Base-by-base conservation (phyloP, 208 protist genomes). In the Leishmania gerbilli region DNA sequence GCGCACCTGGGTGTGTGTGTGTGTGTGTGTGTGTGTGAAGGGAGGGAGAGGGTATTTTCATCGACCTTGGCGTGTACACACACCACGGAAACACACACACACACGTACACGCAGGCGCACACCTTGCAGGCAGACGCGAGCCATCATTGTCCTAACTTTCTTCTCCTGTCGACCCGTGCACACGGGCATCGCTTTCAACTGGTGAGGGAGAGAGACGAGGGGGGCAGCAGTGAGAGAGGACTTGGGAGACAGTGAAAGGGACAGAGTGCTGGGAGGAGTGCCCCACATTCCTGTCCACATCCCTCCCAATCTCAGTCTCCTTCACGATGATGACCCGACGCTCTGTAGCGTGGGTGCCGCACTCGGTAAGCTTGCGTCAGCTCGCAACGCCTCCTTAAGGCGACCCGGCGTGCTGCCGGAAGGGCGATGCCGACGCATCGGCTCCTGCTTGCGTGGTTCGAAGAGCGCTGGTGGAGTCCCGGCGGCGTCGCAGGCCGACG, bases 391-490 rank as follows among this genome's bases (percentile, higher is more conserved):
- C 45, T 62, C 58, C 24, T 72, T 55, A n/a, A 56, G 56, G 34
- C 55, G 64, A 53, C 75, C 77, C 31, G 82, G 80, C 7, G 67
- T 77, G 72, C 79, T 71, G 47, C 80, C 34, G 56, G 81, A 31
- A 27, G 88, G 85, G 45, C 80, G 53, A 85, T 84, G 74, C 37
- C 71, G 84, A 31, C 40, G 74, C 51, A 86, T 80, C 15, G 82
- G 83, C 64, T 79, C 81, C 80, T 86, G 88, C 49, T 85, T 84
- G 34, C 72, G 62, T 2, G 88, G 88, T 75, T 89, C 88, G 24
- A 87, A 85, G 31, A 89, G 80, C 31, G 76, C 76, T 2, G 77
- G 69, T 7, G 82, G 65, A 55, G 47, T 65, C 45, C 68, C 53
- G 51, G 42, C 9, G 19, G 64, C 60, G 27, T 45, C 21, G 27